Conservation (phyloP, 148 eudicot species). For the Rhododendron mucronatum region DNA sequence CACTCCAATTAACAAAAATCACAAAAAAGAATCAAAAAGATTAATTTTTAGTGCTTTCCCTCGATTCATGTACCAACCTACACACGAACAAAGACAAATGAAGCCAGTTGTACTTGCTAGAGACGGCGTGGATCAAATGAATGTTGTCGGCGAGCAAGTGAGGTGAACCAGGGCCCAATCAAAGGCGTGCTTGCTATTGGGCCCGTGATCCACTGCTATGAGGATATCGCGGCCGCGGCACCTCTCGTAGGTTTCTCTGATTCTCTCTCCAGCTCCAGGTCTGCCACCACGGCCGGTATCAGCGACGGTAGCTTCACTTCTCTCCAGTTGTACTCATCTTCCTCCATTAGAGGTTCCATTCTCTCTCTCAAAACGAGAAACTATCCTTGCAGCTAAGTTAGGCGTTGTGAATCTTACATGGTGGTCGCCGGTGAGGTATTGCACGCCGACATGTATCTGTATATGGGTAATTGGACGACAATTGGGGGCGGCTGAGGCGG, state of each 20-base stretch:
- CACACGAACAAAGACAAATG: background rate
- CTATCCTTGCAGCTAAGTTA: too few species aligned
- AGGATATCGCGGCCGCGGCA: constrained; percentile 58
- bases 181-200: too few species aligned
- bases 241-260: constrained; percentile 50
- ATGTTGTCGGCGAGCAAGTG: constrained; percentile 57
- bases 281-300: constrained; percentile 29
- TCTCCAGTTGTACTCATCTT: constrained; percentile 31
- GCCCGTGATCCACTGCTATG: constrained; percentile 59
- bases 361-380: too few species aligned
- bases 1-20: too few species aligned
- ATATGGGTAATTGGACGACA: too few species aligned
- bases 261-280: constrained; percentile 48
- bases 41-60: too few species aligned
- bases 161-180: constrained; percentile 27
- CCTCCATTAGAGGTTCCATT: too few species aligned
- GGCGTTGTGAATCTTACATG: too few species aligned
- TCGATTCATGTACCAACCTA: background rate
- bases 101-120: constrained; percentile 26
- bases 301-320: constrained; percentile 54
- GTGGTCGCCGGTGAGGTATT: too few species aligned
- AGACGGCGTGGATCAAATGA: constrained; percentile 66
- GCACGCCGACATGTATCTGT: too few species aligned
- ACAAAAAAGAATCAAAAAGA: too few species aligned
- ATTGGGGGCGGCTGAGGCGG: too few species aligned